Base-by-base conservation (phyloP, 768 basidiomycete genomes). In the Pulveroboletus sp. region DNA sequence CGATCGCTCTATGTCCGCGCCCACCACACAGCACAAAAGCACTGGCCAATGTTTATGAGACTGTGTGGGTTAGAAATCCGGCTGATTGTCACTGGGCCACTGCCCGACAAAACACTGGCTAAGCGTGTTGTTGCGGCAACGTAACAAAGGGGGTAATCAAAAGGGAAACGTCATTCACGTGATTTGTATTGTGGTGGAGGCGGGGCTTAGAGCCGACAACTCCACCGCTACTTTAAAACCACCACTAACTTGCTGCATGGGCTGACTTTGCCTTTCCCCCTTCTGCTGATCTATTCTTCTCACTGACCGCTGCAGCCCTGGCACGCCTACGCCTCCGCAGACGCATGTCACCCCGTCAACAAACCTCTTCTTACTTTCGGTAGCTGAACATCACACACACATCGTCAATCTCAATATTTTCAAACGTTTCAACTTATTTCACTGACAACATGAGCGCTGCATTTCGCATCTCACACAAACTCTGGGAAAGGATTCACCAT, bases 401-500 rank as follows among this genome's bases (percentile, higher is more conserved):
- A 36, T 47, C 36, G 25, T 6, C 19, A 23, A 27, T 45, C 45
- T 35, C 47, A n/a, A n/a, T n/a, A 7, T 20, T 40, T 7, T 43
- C 16, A n/a, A 48, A 16, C 29, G n/a, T 14, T 45, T 17, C 24
- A 35, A 17, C 10, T 37, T 12, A 10, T 43, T 35, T 19, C 4
- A 7, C 23, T 10, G 7, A 34, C 49, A 50, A 23, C 55, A 75
- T 77, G 75, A 65, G 68, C 39, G 66, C 67, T 16, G 57, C 58
- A 19, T 92, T 88, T 69, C 79, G 84, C 40, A 93, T 94, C 52
- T 77, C 85, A 21, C 71, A 83, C 49, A 76, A 82, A 8, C 75
- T 93, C 55, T 94, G 91, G 91, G 89, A 94, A 70, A 84, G 79
- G 71, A 90, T 94, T 51, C 87, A 88, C 71, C 87, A 93, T 60